Base-by-base conservation (phyloP, 257 asterid species). In the Scutellaria galericulata region DNA sequence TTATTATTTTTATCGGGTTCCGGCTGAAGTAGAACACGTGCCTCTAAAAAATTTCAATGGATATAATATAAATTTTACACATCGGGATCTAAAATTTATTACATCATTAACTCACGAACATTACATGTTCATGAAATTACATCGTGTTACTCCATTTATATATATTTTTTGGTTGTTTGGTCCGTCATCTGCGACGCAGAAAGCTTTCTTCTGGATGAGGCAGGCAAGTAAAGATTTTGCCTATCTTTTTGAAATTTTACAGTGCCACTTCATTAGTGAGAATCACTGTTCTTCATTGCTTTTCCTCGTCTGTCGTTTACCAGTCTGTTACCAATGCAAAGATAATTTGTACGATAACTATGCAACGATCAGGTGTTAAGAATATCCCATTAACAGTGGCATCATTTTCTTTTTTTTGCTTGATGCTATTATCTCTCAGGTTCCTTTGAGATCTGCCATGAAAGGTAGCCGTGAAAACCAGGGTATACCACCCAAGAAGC, bases 381-480 rank as follows among this genome's bases (percentile, higher is more conserved):
- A 63, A 37, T 59, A 44, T 18, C 4, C 41, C 46, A 15, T 63
- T 79, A 39, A 76, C 75, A 27, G 10, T 58, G 48, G 11, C 58
- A 51, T 68, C n/a, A 12, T 48, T 48, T 7, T 63, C 73, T 66
- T 8, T 58, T 76, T 61, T 68, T 52, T 80, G 20, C 27, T 79
- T 54, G 73, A 48, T 75, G 41, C 56, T 65, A 18, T 80, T n/a
- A 18, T 80, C 77, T 81, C 77, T 27, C 90, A 91, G 98, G 80
- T 82, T 56, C 74, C 86, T 60, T 41, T 11, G 73, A 86, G 82
- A 68, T 84, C 99, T 81, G 99, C 99, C 78, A 59, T 95, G 83
- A 95, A 92, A 87, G 99, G 99, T 63, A 87, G 96, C 87, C 96
- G 98, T 41, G 97, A 85, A 80, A 95, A 85, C 77, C 93, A 80